These are phyloP conservation scores for Penicillium turbatum DNA, from an alignment of 495 filamentous ascomycete species.

Conservation along the genomic window DNA sequence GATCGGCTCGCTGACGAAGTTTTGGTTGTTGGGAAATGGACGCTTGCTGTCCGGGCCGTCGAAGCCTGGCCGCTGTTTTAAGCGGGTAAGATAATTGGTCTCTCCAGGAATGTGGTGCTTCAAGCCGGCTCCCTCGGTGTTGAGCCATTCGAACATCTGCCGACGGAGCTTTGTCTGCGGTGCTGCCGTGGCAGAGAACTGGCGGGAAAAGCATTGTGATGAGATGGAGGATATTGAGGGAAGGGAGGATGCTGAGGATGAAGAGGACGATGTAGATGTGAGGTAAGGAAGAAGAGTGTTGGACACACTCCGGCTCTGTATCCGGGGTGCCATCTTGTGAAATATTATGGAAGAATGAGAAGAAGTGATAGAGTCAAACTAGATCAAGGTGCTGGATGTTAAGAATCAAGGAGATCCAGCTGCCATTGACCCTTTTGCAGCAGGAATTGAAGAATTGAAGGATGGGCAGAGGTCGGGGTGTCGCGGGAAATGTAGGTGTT, in stretches of 20 bases:
- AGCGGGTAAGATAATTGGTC: constrained; percentile 63
- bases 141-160: constrained; percentile 65
- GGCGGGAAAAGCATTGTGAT: constrained; percentile 29
- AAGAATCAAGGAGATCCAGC: constrained; percentile 7
- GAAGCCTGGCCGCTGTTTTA: constrained; percentile 25
- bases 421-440: constrained; percentile 7
- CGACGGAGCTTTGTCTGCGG: constrained; percentile 48
- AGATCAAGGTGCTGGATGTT: background rate
- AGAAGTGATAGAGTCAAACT: background rate
- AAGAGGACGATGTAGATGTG: constrained; percentile 25
- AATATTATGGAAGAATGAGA: background rate
- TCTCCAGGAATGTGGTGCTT: constrained; percentile 52
- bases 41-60: constrained; percentile 15
- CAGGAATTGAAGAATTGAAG: constrained; percentile 30
- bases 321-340: constrained; percentile 42
- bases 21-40: constrained; percentile 74
- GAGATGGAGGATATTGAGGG: constrained; percentile 15
- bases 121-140: constrained; percentile 51
- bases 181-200: constrained; percentile 47
- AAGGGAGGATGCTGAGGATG: constrained; percentile 12
- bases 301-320: constrained; percentile 38
- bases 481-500: constrained; percentile 11
- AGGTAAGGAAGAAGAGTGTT: constrained; percentile 39
- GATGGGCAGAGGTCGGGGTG: constrained; percentile 9
- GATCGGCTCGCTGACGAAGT: constrained; percentile 68